Evolutionary conservation across 257 asterid species (phyloP), one percentile per base, ranked within the genome.

Genomic region (Voacanga thouarsii): DNA sequence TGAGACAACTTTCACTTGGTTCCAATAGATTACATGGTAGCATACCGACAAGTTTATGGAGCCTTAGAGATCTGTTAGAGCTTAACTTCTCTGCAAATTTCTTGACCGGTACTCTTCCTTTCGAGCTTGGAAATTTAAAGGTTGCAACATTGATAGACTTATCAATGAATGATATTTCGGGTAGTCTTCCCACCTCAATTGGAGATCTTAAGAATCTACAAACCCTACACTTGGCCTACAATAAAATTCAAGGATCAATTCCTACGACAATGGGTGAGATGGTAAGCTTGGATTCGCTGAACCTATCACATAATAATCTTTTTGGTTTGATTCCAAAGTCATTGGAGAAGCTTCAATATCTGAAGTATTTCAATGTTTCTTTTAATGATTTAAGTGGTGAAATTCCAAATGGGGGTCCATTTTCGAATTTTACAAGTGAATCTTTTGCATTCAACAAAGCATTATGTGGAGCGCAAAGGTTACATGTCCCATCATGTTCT

Each of bases 351-450:
- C 80, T 85, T 55, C 24, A 0, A 5, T 18, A 56, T 24, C 77
- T 85, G 3, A 53, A 28, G 26, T 45, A 69, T 51, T 78, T 82
- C 10, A 70, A 82, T 69, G 76, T 77, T 16, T 79, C 86, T 6
- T 76, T 41, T 30, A 85, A 85, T n/a, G 28, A 72, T 26, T 69
- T 82, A 21, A 51, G 18, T 8, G 86, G 84, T 41, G 82, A 76
- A 75, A 84, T 84, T 73, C 86, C 85, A 16, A 21, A 60, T 1
- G 56, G 74, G 0, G 88, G 82, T 24, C 84, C 82, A 50, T 85
- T 82, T 30, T 11, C 12, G 12, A 80, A 77, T 47, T 78, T 82
- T 33, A 33, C 37, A 11, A 5, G 51, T 11, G 65, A 68, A 26
- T 82, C 82, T 4, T 85, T 85, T 65, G 30, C 64, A 23, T 74